Base-by-base conservation (phyloP, 495 filamentous ascomycete genomes). In the Hypoxylon crocopeplum region DNA sequence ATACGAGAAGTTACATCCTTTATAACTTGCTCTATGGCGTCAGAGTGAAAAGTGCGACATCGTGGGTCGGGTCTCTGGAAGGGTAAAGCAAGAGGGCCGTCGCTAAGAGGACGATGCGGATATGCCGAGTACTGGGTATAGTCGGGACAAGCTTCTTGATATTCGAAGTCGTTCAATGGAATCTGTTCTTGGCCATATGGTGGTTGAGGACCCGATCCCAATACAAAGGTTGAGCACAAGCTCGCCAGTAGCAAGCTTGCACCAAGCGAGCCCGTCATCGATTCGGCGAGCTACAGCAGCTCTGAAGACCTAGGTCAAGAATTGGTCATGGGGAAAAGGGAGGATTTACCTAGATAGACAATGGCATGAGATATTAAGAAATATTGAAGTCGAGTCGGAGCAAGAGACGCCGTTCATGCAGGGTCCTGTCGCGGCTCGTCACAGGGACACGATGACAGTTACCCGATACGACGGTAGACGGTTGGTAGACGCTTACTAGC, bases 41-140 rank as follows among this genome's bases (percentile, higher is more conserved):
- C 80, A 0, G 92, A 96, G 29, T 83, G 78, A 75, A 98, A 99
- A 0, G 93, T 96, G 46, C 94, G 89, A 69, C 94, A 99, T 64
- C 85, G 81, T 29, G 74, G 75, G 1, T 85, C 79, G 3, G 94
- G 94, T 38, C 94, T 83, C 71, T 99, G 94, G 72, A 85, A 98
- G n/a, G 94, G 93, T 3, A 99, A 81, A 13, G 80, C 77, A 64
- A 96, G 79, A 7, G 86, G 86, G 1, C 94, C 95, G 12, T 85
- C 82, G 73, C 90, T 94, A 53, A 86, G 84, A 8, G 94, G 93
- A 22, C 78, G 79, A 69, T 84, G 82, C 0, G 73, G 69, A 55
- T 75, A 76, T 15, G 75, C 56, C 10, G 82, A 73, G 58, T 83
- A 84, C 19, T 67, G 67, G 6, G 73, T 73, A 57, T 84, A 84